Evolutionary conservation across 2,329 filamentous ascomycete genomes (phyloP).

Genomic region (Rhynchosporium agropyri): DNA sequence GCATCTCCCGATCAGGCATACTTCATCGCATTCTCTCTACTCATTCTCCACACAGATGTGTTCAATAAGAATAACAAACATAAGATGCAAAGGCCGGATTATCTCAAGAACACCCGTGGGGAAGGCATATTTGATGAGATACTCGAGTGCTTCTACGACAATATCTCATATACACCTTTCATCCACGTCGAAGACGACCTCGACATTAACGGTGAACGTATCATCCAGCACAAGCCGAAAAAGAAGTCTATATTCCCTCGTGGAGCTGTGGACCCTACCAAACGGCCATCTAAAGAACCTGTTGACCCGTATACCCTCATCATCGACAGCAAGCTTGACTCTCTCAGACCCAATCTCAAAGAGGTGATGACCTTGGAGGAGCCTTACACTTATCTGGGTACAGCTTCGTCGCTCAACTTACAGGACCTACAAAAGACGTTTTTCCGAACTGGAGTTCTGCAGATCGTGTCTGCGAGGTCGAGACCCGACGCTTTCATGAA

Average conservation of each 20-base stretch:
- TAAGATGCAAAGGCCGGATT: constrained; percentile 97
- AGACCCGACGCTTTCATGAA: constrained; percentile 94
- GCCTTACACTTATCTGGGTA: constrained; percentile 84
- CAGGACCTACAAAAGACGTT: constrained; percentile 85
- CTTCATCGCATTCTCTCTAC: constrained; percentile 93
- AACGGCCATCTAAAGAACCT: constrained; percentile 73
- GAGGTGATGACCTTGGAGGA: constrained; percentile 94
- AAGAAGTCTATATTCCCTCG: constrained; percentile 71
- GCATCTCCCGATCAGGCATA: constrained; percentile 91
- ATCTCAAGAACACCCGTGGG: constrained; percentile 89
- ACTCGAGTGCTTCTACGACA: constrained; percentile 95
- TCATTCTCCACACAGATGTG: constrained; percentile 97
- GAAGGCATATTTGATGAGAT: constrained; percentile 95
- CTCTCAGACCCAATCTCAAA: constrained; percentile 80
- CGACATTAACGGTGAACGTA: constrained; percentile 75
- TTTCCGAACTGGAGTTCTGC: constrained; percentile 86
- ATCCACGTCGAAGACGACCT: constrained; percentile 95
- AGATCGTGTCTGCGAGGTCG: constrained; percentile 93
- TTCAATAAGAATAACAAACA: constrained; percentile 99
- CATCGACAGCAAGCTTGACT: constrained; percentile 83
- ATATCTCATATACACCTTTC: constrained; percentile 97
- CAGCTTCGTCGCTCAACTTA: constrained; percentile 74
- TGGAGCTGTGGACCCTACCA: constrained; percentile 63
- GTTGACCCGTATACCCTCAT: constrained; percentile 96
- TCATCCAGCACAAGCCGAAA: constrained; percentile 70